Percentiles rank a stretch among this genome's conserved stretches.
phyloP scores from a whole-genome alignment of 768 basidiomycete genomes.

The Mycena galopus region DNA sequence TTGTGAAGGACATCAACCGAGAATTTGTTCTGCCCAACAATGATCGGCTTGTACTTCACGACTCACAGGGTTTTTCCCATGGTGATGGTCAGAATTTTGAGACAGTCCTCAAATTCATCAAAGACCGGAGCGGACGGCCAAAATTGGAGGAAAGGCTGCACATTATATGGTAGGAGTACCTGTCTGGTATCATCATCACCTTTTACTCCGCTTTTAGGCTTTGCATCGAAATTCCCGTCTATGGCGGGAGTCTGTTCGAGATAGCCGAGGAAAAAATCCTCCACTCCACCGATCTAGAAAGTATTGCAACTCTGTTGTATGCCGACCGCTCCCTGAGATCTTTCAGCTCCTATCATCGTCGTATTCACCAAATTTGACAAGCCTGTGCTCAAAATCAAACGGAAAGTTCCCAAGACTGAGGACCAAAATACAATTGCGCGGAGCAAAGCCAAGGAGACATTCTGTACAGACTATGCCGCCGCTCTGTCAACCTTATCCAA shows the following conservation, averaged over 20 bases:
- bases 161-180: neutral
- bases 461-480: neutral
- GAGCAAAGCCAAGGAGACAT: neutral
- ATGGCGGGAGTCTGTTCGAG: constrained; percentile 8
- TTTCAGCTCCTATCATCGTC: constrained; percentile 9
- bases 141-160: constrained; percentile 14
- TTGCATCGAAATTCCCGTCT: constrained; percentile 12
- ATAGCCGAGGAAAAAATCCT: constrained; percentile 2
- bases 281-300: constrained; percentile 5
- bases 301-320: neutral
- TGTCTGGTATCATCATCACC: too few species aligned
- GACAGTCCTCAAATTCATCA: constrained; percentile 7
- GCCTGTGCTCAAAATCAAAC: constrained; percentile 14
- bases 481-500: neutral
- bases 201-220: neutral
- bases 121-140: neutral
- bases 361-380: constrained; percentile 20
- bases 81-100: constrained; percentile 12
- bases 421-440: constrained; percentile 4
- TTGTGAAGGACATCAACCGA: neutral
- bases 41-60: constrained; percentile 7
- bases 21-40: constrained; percentile 13
- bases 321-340: neutral
- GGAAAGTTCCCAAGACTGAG: constrained; percentile 7
- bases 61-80: constrained; percentile 11